A percentile compares a stretch with the other conserved stretches of the same genome.
These are phyloP conservation scores for Veloboletus limbatus DNA, from an alignment of 1,284 basidiomycete species.

Conservation along the genomic window DNA sequence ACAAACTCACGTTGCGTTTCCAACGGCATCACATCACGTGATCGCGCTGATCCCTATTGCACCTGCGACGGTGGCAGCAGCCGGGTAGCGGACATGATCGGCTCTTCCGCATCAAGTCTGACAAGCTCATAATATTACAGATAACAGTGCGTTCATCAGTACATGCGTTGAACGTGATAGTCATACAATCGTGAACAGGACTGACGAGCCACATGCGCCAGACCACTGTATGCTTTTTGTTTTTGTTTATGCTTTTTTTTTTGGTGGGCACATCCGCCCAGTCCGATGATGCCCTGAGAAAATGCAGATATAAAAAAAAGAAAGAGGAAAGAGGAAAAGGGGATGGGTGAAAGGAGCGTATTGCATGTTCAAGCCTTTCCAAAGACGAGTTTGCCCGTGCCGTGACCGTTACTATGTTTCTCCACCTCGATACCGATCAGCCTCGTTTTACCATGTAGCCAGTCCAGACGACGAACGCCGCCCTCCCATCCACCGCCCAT, in stretches of 20 bases:
- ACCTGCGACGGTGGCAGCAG: too few species aligned
- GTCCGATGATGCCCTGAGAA: slow-evolving; percentile 2
- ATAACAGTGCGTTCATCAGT: slow-evolving; percentile 11
- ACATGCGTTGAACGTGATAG: slow-evolving; percentile 18
- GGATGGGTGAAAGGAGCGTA: slow-evolving; percentile 11
- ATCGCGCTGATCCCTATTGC: too few species aligned
- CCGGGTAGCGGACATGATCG: too few species aligned
- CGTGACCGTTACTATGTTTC: slow-evolving; percentile 40
- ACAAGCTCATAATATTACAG: slow-evolving; percentile 16
- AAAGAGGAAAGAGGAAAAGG: slow-evolving; percentile 1
- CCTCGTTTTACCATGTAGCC: slow-evolving; percentile 58
- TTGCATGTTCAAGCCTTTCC: slow-evolving; percentile 36
- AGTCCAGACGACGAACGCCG: slow-evolving; percentile 64
- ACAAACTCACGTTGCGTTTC: too few species aligned
- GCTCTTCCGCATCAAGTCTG: too few species aligned
- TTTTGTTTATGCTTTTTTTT: too few species aligned
- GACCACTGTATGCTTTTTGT: not conserved
- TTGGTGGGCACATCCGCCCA: not conserved
- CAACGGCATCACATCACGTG: too few species aligned
- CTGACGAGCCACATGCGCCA: slow-evolving; percentile 15
- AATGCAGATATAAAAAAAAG: not conserved
- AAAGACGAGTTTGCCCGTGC: slow-evolving; percentile 50
- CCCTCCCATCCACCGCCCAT: slow-evolving; percentile 66
- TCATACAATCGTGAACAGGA: too few species aligned
- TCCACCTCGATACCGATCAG: slow-evolving; percentile 62